Percentiles rank a stretch among this genome's conserved stretches.
Evolutionary conservation across 2,329 filamentous ascomycete genomes (phyloP).

Genomic region (Delphinella strobiligena): DNA sequence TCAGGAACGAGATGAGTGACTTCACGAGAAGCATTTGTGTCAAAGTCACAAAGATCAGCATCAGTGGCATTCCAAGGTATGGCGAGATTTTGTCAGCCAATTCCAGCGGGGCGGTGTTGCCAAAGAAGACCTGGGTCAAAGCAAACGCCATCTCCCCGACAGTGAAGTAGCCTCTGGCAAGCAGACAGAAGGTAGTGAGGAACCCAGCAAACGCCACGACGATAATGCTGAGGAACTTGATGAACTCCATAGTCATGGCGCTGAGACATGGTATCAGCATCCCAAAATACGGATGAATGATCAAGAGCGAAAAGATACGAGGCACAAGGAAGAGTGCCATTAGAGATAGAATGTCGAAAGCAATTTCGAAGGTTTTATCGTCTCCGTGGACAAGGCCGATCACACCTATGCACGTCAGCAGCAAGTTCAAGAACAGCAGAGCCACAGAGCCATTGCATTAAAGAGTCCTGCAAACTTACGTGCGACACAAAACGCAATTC

Average conservation of each 20-base stretch:
- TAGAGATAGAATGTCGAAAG: slow-evolving; percentile 80
- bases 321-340: slow-evolving; percentile 86
- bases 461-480: slow-evolving; percentile 40
- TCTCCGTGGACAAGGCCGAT: slow-evolving; percentile 53
- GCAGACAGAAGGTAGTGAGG: slow-evolving; percentile 70
- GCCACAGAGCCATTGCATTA: background rate
- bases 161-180: slow-evolving; percentile 58
- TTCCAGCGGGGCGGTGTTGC: slow-evolving; percentile 52
- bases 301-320: slow-evolving; percentile 75
- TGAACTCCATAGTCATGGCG: slow-evolving; percentile 69
- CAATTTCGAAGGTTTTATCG: slow-evolving; percentile 55
- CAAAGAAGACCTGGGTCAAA: slow-evolving; percentile 70
- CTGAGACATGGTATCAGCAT: slow-evolving; percentile 82
- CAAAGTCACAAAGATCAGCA: slow-evolving; percentile 61
- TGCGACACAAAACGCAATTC: slow-evolving; percentile 51
- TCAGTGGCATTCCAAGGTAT: slow-evolving; percentile 39
- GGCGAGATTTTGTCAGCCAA: slow-evolving; percentile 37
- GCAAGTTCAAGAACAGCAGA: background rate
- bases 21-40: slow-evolving; percentile 71
- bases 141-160: slow-evolving; percentile 62
- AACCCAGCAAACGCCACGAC: slow-evolving; percentile 77
- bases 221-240: slow-evolving; percentile 70
- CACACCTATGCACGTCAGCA: slow-evolving; percentile 37
- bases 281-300: slow-evolving; percentile 80
- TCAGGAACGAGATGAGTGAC: slow-evolving; percentile 65